Evolutionary conservation across 106 monocot genomes (phyloP).

Genomic region (Gastrodia elata): DNA sequence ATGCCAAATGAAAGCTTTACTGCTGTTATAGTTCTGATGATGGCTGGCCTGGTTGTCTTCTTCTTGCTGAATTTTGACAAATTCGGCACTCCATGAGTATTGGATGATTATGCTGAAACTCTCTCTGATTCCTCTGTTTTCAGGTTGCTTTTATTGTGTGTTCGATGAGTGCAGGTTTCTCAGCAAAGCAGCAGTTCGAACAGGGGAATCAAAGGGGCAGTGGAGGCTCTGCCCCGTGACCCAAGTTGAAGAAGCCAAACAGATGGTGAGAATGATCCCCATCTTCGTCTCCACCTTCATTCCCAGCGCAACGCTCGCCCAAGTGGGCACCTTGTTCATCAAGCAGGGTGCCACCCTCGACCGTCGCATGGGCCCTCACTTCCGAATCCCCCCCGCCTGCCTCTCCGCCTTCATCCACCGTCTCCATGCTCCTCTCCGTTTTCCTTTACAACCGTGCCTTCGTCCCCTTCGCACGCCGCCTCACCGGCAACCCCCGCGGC

Average conservation of each 20-base stretch:
- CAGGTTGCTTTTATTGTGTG: too few species aligned
- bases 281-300: slow-evolving; percentile 30
- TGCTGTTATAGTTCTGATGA: too few species aligned
- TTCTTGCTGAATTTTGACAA: too few species aligned
- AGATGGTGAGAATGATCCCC: slow-evolving; percentile 45
- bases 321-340: slow-evolving; percentile 35
- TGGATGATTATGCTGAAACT: too few species aligned
- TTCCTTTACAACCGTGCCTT: slow-evolving; percentile 34
- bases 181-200: slow-evolving; percentile 47
- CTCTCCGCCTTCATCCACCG: slow-evolving; percentile 38
- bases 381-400: slow-evolving; percentile 46
- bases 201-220: background rate
- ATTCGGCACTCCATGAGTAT: too few species aligned
- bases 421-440: slow-evolving; percentile 43
- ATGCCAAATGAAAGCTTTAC: too few species aligned
- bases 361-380: slow-evolving; percentile 32
- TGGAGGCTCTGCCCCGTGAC: slow-evolving; percentile 43
- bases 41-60: too few species aligned
- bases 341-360: slow-evolving; percentile 55
- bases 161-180: slow-evolving; percentile 25
- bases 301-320: slow-evolving; percentile 33
- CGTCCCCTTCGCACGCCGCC: slow-evolving; percentile 13
- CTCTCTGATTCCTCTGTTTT: too few species aligned
- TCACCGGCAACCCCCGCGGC: slow-evolving; percentile 47
- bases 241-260: slow-evolving; percentile 66